phyloP scores from a whole-genome alignment of 2,329 filamentous ascomycete species.

The Fusarium dlaminii region DNA sequence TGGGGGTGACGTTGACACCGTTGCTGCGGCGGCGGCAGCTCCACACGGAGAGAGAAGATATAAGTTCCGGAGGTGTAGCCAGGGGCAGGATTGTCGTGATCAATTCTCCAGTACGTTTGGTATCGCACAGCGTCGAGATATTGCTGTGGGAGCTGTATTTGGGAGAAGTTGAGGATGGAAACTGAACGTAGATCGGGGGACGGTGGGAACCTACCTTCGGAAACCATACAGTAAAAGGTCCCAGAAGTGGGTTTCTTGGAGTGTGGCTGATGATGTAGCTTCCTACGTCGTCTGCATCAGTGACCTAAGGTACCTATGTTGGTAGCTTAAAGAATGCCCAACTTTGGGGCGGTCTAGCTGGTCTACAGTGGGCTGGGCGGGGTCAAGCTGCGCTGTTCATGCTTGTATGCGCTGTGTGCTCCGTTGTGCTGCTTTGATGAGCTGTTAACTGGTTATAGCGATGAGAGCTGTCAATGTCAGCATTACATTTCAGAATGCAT shows the following conservation, averaged over 20 bases:
- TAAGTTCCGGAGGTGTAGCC: slow-evolving; percentile 30
- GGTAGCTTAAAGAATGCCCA: slow-evolving; percentile 26
- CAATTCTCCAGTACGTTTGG: slow-evolving; percentile 11
- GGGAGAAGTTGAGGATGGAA: slow-evolving; percentile 26
- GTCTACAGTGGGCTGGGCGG: slow-evolving; percentile 19
- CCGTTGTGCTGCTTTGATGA: slow-evolving; percentile 4
- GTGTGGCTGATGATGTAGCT: slow-evolving; percentile 44
- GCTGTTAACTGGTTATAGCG: slow-evolving; percentile 18
- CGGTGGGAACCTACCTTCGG: slow-evolving; percentile 9
- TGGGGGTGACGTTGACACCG: slow-evolving; percentile 43
- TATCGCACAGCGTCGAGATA: slow-evolving; percentile 14
- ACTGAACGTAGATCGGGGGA: slow-evolving; percentile 17
- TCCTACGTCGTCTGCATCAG: slow-evolving; percentile 17
- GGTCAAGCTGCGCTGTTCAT: slow-evolving; percentile 27
- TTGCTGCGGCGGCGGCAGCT: slow-evolving; percentile 45
- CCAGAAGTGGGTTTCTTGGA: slow-evolving; percentile 18
- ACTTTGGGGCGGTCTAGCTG: slow-evolving; percentile 29
- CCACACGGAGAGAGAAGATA: slow-evolving; percentile 31
- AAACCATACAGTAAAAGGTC: slow-evolving; percentile 1
- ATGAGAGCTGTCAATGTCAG: slow-evolving; percentile 9
- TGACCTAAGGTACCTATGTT: neutral
- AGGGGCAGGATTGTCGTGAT: neutral
- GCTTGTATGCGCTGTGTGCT: slow-evolving; percentile 14
- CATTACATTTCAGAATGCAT: slow-evolving; percentile 9
- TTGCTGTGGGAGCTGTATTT: slow-evolving; percentile 15